Base-by-base conservation (phyloP, 768 basidiomycete species). In the Trichaptum fuscoviolaceum region DNA sequence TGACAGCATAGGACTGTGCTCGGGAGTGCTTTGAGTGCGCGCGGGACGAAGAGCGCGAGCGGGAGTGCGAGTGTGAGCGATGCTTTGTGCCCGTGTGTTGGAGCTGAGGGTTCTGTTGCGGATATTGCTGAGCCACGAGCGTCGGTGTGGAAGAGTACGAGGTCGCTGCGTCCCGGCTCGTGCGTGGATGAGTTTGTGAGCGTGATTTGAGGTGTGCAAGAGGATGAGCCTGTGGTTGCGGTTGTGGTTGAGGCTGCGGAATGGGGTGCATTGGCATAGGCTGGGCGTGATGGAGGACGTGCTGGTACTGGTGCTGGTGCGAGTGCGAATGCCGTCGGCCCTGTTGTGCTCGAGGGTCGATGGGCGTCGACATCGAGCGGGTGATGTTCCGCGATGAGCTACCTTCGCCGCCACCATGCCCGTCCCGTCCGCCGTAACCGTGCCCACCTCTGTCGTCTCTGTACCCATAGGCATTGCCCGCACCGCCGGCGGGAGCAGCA, bases 171-270 rank as follows among this genome's bases (percentile, higher is more conserved):
- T 52, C 42, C 15, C 42, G 42, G 10, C 42, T 52, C 15, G 42
- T 6, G 42, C 42, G 42, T 12, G 42, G 42, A 12, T 52, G 42
- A 3, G 42, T 52, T 20, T 52, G 42, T 20, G 42, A 4, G 42
- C 42, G 42, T 4, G 42, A 52, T 20, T 52, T 52, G 15, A 52
- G 12, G 42, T 52, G 42, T 52, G 42, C 42, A 12, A 52, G 42
- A 12, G 42, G 70, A 17, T 72, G 70, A 35, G 69, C 60, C n/a
- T 70, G 67, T 10, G 67, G 35, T 25, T 70, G 71, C 60, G 63
- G 64, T 15, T 71, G 72, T 35, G 64, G 67, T 60, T 65, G 68
- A 35, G 66, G 63, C 52, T 69, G 68, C 23, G 64, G 58, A 58
- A 65, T 63, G 12, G 63, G 34, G n/a, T 70, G 65, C 42, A 52